Base-by-base conservation (phyloP, 78 protist genomes). In the Anaeramoeba flamelloides region DNA sequence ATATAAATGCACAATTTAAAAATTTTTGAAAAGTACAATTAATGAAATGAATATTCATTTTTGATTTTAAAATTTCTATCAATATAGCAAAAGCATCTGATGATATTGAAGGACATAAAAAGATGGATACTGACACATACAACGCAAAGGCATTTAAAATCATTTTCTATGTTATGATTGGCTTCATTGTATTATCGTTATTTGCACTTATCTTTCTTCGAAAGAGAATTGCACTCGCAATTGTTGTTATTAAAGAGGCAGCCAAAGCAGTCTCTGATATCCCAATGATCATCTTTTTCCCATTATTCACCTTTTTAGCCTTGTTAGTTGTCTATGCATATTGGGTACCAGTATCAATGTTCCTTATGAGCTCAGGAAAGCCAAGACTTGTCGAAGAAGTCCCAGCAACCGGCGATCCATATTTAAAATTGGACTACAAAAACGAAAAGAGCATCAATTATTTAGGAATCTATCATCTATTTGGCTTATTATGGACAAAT, bases 401-500 rank as follows among this genome's bases (percentile, higher is more conserved):
- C 8, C 34, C 8, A 53, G 17, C 8, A 53, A 53, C 8, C 17
- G 69, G 69, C 8, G 69, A 53, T 26, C 17, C 8, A 26, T 53
- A 53, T 53, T n/a, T n/a, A n/a, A n/a, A n/a, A n/a, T 17, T 53
- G 8, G 69, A 53, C 8, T 53, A 26, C 17, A 17, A 53, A 53
- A 53, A 53, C 17, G 17, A 8, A 26, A 39, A 77, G 41, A 26
- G 0, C 2, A 12, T 32, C 33, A 3, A 37, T 53, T 0, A 8
- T 75, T 17, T 85, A 41, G 32, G 79, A 69, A 38, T 30, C 37
- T 87, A 87, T 38, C 90, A 91, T 78, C 74, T 89, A 41, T 86
- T 91, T 75, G 94, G 94, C 36, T 74, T 87, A n/a, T 77, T 91
- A 32, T 86, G 91, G 91, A 88, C 90, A 0, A 33, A 74, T 33